Evolutionary conservation across 176 grass and related monocot species (phyloP).

Genomic region (Rhipidocladum racemiflorum): DNA sequence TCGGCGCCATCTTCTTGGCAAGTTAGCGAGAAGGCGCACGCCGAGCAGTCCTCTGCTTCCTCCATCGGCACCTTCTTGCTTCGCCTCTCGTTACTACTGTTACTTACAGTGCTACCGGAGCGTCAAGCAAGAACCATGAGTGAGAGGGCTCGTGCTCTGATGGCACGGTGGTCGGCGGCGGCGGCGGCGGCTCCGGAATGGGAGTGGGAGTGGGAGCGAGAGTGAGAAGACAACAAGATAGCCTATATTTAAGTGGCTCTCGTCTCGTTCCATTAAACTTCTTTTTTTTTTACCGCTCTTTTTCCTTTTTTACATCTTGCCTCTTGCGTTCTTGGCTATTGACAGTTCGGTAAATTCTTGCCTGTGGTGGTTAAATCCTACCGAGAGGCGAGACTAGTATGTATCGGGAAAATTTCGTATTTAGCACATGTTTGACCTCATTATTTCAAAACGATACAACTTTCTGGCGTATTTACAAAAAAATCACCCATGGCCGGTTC

Average conservation of each 20-base stretch:
- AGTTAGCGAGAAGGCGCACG: constrained; percentile 60
- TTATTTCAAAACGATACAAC: too few relatives aligned
- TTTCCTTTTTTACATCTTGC: background rate
- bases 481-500: too few relatives aligned
- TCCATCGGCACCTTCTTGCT: constrained; percentile 17
- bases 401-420: too few relatives aligned
- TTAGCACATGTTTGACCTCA: too few relatives aligned
- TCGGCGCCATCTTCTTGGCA: constrained; percentile 73
- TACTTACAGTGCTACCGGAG: background rate
- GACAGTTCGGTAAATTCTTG: constrained; percentile 11
- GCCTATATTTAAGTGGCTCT: constrained; percentile 36
- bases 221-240: constrained; percentile 24
- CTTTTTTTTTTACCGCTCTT: background rate
- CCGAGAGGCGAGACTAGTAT: background rate
- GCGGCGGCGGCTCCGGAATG: constrained; percentile 1
- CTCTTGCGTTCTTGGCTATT: background rate
- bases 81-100: background rate
- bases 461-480: too few relatives aligned
- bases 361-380: background rate
- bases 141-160: background rate
- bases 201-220: background rate
- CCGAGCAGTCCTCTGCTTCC: constrained; percentile 35
- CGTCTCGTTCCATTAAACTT: background rate
- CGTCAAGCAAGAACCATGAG: constrained; percentile 29
- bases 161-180: constrained; percentile 19